phyloP scores from a whole-genome alignment of 2,329 filamentous ascomycete genomes.

The Rutstroemia sp. region DNA sequence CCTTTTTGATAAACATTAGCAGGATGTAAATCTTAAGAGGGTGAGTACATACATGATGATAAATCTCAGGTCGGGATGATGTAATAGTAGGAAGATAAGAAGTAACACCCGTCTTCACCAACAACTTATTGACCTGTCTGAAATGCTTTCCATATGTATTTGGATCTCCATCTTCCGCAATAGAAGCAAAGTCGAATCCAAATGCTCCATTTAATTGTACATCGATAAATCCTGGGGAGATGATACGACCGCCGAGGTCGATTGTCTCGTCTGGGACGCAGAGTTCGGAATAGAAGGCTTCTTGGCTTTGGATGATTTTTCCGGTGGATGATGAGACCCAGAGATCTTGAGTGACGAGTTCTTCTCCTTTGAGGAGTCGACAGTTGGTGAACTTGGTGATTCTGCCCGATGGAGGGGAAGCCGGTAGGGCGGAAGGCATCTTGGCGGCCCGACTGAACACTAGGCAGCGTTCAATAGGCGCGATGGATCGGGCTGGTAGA shows the following conservation, averaged over 20 bases:
- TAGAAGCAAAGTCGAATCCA: constrained; percentile 83
- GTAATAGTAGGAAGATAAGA: constrained; percentile 82
- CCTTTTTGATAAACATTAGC: constrained; percentile 30
- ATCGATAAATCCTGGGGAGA: constrained; percentile 83
- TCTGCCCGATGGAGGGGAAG: constrained; percentile 29
- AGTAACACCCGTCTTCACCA: constrained; percentile 77
- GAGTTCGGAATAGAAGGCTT: constrained; percentile 60
- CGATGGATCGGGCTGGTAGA: no score
- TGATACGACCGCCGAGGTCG: constrained; percentile 73
- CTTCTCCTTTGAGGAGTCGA: constrained; percentile 60
- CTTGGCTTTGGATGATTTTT: constrained; percentile 68
- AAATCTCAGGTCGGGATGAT: constrained; percentile 73
- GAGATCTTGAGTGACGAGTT: constrained; percentile 68
- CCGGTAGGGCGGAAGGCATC: constrained; percentile 34
- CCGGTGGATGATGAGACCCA: constrained; percentile 80
- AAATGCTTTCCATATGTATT: constrained; percentile 66
- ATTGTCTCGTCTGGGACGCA: constrained; percentile 65
- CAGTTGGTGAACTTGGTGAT: constrained; percentile 91
- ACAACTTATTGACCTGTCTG: constrained; percentile 58
- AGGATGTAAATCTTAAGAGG: not conserved
- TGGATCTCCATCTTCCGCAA: constrained; percentile 60
- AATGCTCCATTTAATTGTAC: constrained; percentile 88
- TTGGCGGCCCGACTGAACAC: not conserved
- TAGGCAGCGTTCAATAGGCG: no score
- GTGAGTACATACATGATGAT: constrained; percentile 54